Base-by-base conservation (phyloP, 2,329 filamentous ascomycete genomes). In the Cucurbitaria berberidis region DNA sequence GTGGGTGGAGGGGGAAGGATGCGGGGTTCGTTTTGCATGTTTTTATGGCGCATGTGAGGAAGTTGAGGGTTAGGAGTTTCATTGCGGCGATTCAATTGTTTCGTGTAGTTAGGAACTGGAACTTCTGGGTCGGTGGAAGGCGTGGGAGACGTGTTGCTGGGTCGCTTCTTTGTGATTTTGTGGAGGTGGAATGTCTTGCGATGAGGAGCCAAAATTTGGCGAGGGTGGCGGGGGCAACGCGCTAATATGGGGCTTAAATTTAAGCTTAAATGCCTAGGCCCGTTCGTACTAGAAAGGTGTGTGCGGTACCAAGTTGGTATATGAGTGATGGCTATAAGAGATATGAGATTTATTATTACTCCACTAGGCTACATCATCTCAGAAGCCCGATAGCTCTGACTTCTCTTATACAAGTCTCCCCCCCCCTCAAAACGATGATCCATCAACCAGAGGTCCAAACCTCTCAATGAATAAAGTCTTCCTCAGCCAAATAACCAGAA, bases 41-140 rank as follows among this genome's bases (percentile, higher is more conserved):
- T 82, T 97, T 98, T 73, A 96, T 89, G 57, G 95, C 93, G 82
- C 95, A 99, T 68, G 91, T 95, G 62, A 98, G 82, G 78, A 99
- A 99, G 79, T 98, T 98, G 69, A 96, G 88, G 56, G 92, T 97
- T 46, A 98, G 86, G 59, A 98, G 82, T 77, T 98, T 98, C 95
- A 99, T 99, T 35, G 46, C 63, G 26, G 57, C 29, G n/a, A n/a
- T n/a, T n/a, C n/a, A n/a, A n/a, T n/a, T n/a, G n/a, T n/a, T n/a
- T n/a, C n/a, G n/a, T n/a, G n/a, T n/a, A n/a, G n/a, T n/a, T n/a
- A n/a, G n/a, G n/a, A n/a, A n/a, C n/a, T 11, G 19, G 35, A n/a
- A 13, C 24, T 97, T 48, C 21, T 30, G 35, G 48, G 10, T 7
- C 7, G 3, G n/a, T 40, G 27, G 15, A 35, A 16, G 24, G 18